Base-by-base conservation (phyloP, 129 eudicot genomes). In the Saposhnikovia divaricata region DNA sequence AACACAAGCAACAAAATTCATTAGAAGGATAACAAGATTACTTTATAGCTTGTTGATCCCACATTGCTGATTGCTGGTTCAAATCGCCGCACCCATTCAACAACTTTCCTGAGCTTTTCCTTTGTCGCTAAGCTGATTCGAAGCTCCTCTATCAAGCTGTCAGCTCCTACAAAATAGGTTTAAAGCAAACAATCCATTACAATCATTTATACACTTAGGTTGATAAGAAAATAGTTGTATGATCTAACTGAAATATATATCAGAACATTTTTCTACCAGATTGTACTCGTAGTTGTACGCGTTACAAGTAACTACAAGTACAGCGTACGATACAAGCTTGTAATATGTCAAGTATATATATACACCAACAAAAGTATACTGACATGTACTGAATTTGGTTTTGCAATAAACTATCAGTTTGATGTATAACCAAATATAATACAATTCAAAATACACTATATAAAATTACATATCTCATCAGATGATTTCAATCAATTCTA, bases 101-200 rank as follows among this genome's bases (percentile, higher is more conserved):
- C 83, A 82, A 91, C 92, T 86, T 81, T 91, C 77, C 65, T 78
- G 71, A 93, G 90, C 82, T 93, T 93, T 81, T 89, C 90, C 88
- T 85, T 89, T 2, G 90, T 73, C 74, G 87, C 81, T 86, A 78
- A 75, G 72, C 94, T 91, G 48, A 83, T 79, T 48, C 85, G 89
- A 82, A 69, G 80, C 45, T 66, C 83, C 46, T 71, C 82, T 69
- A 89, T 84, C 81, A 82, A 76, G 68, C 78, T 83, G 85, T 90
- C 86, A 77, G 76, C 66, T 63, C 88, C 98, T 92, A 76, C 57
- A 84, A 57, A 83, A 61, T 65, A 53, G 18, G 55, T 31, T 73
- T 71, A 42, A 84, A 80, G 28, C 38, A 12, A 40, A 72, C 15
- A 63, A 0, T 50, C 53, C 28, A 21, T 3, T 34, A 46, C 28